Base-by-base conservation (phyloP, 2,329 filamentous ascomycete species). In the Botrytis deweyae region DNA sequence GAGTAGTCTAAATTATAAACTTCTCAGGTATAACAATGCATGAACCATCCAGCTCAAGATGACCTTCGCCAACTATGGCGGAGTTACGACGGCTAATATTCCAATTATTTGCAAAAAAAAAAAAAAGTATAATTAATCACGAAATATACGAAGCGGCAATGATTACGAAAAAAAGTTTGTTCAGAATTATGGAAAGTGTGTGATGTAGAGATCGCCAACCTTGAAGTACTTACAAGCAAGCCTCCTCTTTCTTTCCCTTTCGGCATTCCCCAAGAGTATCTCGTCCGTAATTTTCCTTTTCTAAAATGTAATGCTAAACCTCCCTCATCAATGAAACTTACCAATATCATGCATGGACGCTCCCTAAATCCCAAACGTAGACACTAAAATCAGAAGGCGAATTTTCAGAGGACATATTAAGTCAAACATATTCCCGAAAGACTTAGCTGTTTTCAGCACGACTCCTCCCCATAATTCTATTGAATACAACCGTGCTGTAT, bases 201-300 rank as follows among this genome's bases (percentile, higher is more conserved):
- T 75, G 73, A 75, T 77, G 74, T 76, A 76, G 76, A 76, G 75
- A 79, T 78, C 71, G 78, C 79, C 72, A 79, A 80, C 79, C 78
- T 79, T 80, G 76, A 75, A 74, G 77, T 80, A 80, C 79, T 80
- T 80, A 80, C 79, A 80, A 77, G 70, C 61, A 78, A 74, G 72
- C 74, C 63, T 59, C 63, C 25, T 46, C n/a, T 46, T 69, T 49
- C 52, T 52, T 68, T n/a, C 25, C 49, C 52, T n/a, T 55, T 46
- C 25, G 59, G 38, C 29, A 58, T 20, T 33, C 44, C 14, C 44
- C 38, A 46, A 29, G 18, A 71, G 59, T 62, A 40, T 40, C 18
- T 63, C 69, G 46, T 71, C 38, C 58, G 52, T 58, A 29, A 4
- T 58, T 40, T 58, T 69, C 55, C 44, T 62, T 70, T 64, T 67